Evolutionary conservation across 805 yeast species (phyloP).

Genomic region (Priceomyces carsonii): DNA sequence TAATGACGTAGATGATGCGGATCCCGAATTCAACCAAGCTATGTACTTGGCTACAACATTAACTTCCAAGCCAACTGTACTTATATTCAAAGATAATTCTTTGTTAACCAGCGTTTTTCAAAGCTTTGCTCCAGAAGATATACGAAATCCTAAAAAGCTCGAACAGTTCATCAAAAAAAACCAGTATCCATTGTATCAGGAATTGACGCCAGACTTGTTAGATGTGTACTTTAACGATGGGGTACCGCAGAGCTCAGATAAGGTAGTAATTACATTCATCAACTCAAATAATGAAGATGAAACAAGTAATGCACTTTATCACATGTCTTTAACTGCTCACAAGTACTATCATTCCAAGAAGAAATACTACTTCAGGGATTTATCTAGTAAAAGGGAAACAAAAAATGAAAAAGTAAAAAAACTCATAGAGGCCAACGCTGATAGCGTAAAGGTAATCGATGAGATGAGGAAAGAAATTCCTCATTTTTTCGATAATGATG

Average conservation of each 20-base stretch:
- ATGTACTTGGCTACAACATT: slow-evolving; percentile 52
- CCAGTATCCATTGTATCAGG: slow-evolving; percentile 53
- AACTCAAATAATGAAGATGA: slow-evolving; percentile 37
- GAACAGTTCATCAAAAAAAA: slow-evolving; percentile 50
- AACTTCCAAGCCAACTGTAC: slow-evolving; percentile 61
- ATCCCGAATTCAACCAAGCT: slow-evolving; percentile 42
- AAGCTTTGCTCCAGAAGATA: slow-evolving; percentile 64
- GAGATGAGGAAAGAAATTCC: slow-evolving; percentile 54
- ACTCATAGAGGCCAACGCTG: slow-evolving; percentile 42
- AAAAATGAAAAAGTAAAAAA: slow-evolving; percentile 47
- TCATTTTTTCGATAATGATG: slow-evolving; percentile 43
- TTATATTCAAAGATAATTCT: slow-evolving; percentile 59
- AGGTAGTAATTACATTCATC: slow-evolving; percentile 51
- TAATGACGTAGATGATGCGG: slow-evolving; percentile 35
- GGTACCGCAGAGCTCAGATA: slow-evolving; percentile 29
- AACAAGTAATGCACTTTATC: slow-evolving; percentile 34
- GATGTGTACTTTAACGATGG: slow-evolving; percentile 34
- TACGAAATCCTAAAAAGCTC: slow-evolving; percentile 50
- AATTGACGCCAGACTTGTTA: slow-evolving; percentile 44
- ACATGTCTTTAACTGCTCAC: slow-evolving; percentile 47
- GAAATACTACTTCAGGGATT: slow-evolving; percentile 36
- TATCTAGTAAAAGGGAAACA: slow-evolving; percentile 23
- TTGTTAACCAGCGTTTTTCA: slow-evolving; percentile 54
- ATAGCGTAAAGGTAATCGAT: slow-evolving; percentile 42
- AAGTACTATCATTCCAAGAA: slow-evolving; percentile 48